A percentile compares a stretch with the other conserved stretches of the same genome.
Evolutionary conservation across 805 yeast species (phyloP).

Genomic region (Diddensiella santjacobensis): DNA sequence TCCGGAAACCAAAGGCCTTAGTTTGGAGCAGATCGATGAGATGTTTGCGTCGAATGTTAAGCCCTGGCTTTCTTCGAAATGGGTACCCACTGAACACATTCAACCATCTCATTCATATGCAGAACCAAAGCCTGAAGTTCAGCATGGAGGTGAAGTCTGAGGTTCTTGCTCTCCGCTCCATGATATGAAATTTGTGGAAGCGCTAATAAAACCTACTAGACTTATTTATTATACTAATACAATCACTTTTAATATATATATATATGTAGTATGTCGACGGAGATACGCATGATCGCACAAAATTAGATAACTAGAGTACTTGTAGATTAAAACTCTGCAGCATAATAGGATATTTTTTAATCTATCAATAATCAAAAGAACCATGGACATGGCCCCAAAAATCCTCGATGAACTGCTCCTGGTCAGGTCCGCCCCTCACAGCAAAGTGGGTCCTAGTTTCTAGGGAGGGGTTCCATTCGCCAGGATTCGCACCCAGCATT

Average conservation of each 20-base stretch:
- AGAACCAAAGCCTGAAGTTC: slow-evolving; percentile 5
- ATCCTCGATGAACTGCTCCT: slow-evolving; percentile 42
- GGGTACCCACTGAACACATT: slow-evolving; percentile 13
- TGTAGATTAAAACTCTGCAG: too few species aligned
- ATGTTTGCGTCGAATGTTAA: slow-evolving; percentile 44
- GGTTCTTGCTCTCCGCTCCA: too few species aligned
- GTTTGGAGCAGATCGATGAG: slow-evolving; percentile 78
- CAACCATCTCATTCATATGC: slow-evolving; percentile 7
- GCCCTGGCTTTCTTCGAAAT: slow-evolving; percentile 36
- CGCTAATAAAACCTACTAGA: too few species aligned
- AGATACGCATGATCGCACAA: too few species aligned
- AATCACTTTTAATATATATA: too few species aligned
- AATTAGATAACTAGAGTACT: too few species aligned
- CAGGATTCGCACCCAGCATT: slow-evolving; percentile 52
- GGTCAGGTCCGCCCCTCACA: slow-evolving; percentile 51
- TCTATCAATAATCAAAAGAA: slow-evolving; percentile 38
- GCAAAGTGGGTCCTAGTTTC: slow-evolving; percentile 52
- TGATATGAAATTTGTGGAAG: too few species aligned
- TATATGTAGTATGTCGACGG: too few species aligned
- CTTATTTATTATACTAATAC: too few species aligned
- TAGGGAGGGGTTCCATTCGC: slow-evolving; percentile 45
- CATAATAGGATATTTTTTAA: too few species aligned
- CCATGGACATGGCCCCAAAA: slow-evolving; percentile 52
- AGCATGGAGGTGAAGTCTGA: neutral
- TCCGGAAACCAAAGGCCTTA: slow-evolving; percentile 75